Conservation (phyloP, 345 rosid species). For the Punica granatum region DNA sequence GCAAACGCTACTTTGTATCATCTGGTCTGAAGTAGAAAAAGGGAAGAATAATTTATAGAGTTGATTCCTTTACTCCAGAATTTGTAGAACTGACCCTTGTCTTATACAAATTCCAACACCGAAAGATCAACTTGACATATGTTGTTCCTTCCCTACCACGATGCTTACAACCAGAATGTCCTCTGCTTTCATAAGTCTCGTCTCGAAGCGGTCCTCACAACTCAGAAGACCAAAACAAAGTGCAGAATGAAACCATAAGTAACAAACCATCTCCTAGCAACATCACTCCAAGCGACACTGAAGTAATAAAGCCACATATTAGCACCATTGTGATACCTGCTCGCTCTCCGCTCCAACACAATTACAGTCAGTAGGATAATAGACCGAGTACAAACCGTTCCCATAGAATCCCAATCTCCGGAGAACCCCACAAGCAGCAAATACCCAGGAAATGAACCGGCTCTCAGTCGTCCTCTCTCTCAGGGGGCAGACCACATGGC, state of each 20-base stretch:
- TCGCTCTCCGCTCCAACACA: not conserved
- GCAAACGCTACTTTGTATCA: too few species aligned
- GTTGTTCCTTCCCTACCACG: not conserved
- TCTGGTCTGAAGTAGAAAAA: too few species aligned
- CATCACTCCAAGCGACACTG: too few species aligned
- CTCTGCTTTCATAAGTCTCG: not conserved
- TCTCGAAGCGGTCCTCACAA: not conserved
- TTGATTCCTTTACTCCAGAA: not conserved
- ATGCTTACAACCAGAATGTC: not conserved
- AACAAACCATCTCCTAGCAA: too few species aligned
- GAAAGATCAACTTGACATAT: too few species aligned
- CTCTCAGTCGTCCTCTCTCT: constrained; percentile 75
- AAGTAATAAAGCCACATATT: not conserved
- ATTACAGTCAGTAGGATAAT: not conserved
- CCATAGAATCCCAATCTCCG: not conserved
- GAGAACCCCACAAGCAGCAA: not conserved
- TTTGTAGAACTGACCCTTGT: not conserved
- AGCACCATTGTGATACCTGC: not conserved
- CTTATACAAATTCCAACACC: too few species aligned
- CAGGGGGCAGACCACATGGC: constrained; percentile 95
- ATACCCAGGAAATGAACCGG: not conserved
- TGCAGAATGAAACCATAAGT: too few species aligned
- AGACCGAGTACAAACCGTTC: not conserved
- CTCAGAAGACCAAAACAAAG: too few species aligned
- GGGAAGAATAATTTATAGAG: too few species aligned